These are phyloP conservation scores for Leccinellum albellum DNA, from an alignment of 768 basidiomycete genomes.

Conservation along the genomic window DNA sequence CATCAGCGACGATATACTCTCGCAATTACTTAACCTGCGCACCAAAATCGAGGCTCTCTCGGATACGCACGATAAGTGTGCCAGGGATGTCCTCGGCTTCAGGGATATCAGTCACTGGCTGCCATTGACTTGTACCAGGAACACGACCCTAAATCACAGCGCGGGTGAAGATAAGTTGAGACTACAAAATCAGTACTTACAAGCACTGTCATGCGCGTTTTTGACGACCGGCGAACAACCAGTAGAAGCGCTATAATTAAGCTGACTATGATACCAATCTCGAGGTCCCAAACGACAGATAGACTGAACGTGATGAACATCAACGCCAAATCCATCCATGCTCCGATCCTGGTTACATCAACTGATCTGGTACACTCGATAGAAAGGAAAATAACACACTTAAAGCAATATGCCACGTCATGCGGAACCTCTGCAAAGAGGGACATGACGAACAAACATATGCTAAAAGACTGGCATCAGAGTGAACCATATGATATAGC, in stretches of 20 bases:
- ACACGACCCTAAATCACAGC: conserved; percentile 63
- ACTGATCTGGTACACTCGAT: neutral
- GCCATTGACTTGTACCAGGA: conserved; percentile 87
- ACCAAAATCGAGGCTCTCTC: conserved; percentile 93
- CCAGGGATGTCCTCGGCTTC: conserved; percentile 81
- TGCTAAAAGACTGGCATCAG: conserved; percentile 42
- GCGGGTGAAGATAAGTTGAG: neutral
- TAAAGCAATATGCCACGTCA: conserved; percentile 82
- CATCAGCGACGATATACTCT: neutral
- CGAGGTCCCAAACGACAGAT: conserved; percentile 86
- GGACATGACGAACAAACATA: conserved; percentile 79
- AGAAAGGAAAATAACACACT: conserved; percentile 39
- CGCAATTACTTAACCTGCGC: conserved; percentile 15
- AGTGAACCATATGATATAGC: neutral
- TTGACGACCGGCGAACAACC: conserved; percentile 86
- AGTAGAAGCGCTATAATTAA: conserved; percentile 84
- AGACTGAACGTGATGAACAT: conserved; percentile 86
- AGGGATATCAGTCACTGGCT: conserved; percentile 82
- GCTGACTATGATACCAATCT: conserved; percentile 88
- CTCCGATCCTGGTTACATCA: conserved; percentile 53
- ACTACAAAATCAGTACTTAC: conserved; percentile 33
- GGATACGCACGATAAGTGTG: conserved; percentile 80
- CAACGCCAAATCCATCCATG: conserved; percentile 87
- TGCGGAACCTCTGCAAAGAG: conserved; percentile 85
- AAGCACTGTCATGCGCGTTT: conserved; percentile 85